These are phyloP conservation scores for Pseudoperonospora humuli DNA, from an alignment of 352 stramenopile species.

Conservation along the genomic window DNA sequence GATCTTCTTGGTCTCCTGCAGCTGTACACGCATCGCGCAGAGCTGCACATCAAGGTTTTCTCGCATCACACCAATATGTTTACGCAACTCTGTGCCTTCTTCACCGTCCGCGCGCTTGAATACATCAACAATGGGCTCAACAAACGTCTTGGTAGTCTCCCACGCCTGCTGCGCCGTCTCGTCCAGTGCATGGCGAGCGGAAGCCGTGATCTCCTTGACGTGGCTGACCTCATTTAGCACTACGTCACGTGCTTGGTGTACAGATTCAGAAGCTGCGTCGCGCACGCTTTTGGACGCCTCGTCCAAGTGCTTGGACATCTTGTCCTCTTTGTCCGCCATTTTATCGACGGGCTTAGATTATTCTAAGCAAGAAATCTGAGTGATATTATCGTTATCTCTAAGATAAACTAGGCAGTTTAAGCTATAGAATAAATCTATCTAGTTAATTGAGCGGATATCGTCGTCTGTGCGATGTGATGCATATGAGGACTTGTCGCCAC, in stretches of 20 bases:
- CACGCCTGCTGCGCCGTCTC: conserved; percentile 32
- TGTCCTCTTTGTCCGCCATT: conserved; percentile 36
- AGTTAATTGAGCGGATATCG: too few species aligned
- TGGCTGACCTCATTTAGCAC: conserved; percentile 36
- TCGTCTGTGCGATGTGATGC: too few species aligned
- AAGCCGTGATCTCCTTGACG: conserved; percentile 56
- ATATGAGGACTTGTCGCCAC: too few species aligned
- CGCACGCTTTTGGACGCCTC: conserved; percentile 41
- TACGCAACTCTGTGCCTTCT: conserved; percentile 62
- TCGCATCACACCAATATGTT: conserved; percentile 38
- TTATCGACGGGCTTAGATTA: conserved; percentile 7
- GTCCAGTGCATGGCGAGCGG: conserved; percentile 39
- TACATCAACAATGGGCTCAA: conserved; percentile 46
- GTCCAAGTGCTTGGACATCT: conserved; percentile 52
- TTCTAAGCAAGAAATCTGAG: conserved; percentile 4
- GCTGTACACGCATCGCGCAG: conserved; percentile 40
- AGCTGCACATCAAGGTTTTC: conserved; percentile 54
- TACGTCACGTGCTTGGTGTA: conserved; percentile 40
- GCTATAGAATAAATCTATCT: too few species aligned
- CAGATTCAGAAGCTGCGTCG: conserved; percentile 24
- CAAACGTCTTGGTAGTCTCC: conserved; percentile 27
- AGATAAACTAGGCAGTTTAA: too few species aligned
- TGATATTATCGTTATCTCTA: too few species aligned
- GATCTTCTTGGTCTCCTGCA: conserved; percentile 48
- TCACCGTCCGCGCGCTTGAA: conserved; percentile 55